Evolutionary conservation across 2,329 filamentous ascomycete genomes (phyloP).

Genomic region (Pseudogymnoascus destructans): DNA sequence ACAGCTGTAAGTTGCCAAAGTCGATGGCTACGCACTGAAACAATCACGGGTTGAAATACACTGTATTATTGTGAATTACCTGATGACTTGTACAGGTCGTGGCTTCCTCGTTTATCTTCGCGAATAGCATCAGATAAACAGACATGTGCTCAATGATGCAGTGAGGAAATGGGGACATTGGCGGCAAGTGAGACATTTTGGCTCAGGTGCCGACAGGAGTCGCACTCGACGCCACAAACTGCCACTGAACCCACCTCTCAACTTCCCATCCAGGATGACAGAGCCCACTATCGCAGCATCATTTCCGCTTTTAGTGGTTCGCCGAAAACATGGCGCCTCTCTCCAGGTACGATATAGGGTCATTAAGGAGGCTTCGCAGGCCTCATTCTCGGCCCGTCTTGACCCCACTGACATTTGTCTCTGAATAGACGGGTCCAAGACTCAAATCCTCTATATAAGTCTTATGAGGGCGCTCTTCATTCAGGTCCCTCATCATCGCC

Average conservation of each 20-base stretch:
- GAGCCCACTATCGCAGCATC: neutral
- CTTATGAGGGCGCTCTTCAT: conserved; percentile 10
- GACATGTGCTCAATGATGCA: neutral
- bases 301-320: neutral
- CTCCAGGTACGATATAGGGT: neutral
- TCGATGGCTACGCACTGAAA: neutral
- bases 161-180: neutral
- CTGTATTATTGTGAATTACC: neutral
- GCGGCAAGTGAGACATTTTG: conserved; percentile 3
- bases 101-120: neutral
- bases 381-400: conserved; percentile 4
- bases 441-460: conserved; percentile 1
- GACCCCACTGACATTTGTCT: conserved; percentile 2
- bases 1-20: neutral
- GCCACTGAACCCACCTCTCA: neutral
- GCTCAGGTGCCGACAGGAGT: neutral
- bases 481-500: conserved; percentile 15
- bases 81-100: conserved; percentile 1
- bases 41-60: neutral
- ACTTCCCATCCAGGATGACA: neutral
- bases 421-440: conserved; percentile 5
- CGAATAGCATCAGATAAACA: neutral
- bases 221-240: neutral
- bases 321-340: neutral
- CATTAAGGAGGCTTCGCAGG: neutral